These are phyloP conservation scores for Ascoidea rubescens DNA, from an alignment of 805 yeast genomes.

Conservation along the genomic window DNA sequence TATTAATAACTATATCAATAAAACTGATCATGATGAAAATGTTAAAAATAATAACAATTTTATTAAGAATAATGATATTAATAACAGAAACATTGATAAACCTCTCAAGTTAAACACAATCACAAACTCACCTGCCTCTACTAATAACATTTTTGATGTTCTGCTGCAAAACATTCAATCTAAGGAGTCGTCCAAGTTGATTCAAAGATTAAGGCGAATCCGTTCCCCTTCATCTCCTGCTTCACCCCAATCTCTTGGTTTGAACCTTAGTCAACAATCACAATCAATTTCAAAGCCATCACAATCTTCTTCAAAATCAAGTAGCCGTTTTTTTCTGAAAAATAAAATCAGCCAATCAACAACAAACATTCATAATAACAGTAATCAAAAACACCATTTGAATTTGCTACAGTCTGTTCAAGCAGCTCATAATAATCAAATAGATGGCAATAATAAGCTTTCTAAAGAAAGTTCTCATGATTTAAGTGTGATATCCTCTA, in stretches of 20 bases:
- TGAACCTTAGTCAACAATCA: neutral
- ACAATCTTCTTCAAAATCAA: neutral
- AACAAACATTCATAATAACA: neutral
- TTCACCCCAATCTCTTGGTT: constrained; percentile 7
- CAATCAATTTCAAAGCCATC: neutral
- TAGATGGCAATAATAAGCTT: constrained; percentile 1
- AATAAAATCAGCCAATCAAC: constrained; percentile 2
- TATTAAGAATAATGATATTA: constrained; percentile 8
- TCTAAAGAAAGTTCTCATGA: constrained; percentile 1
- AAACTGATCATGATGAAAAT: constrained; percentile 17
- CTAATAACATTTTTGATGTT: no score
- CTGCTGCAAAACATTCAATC: no score
- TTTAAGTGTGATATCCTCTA: constrained; percentile 17
- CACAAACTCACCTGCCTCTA: no score
- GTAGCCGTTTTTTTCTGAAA: neutral
- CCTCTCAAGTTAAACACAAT: no score
- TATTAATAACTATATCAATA: constrained; percentile 2
- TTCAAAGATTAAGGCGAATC: constrained; percentile 21
- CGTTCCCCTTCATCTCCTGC: constrained; percentile 21
- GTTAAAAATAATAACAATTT: constrained; percentile 19
- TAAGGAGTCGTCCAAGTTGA: constrained; percentile 14
- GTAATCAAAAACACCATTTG: constrained; percentile 1
- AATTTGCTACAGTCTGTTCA: constrained; percentile 1
- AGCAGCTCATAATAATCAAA: neutral
- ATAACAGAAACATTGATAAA: constrained; percentile 1